Percentiles rank a stretch among this genome's conserved stretches.
These are phyloP conservation scores for Penicillium sp. DNA, from an alignment of 2,329 filamentous ascomycete species.

Conservation along the genomic window DNA sequence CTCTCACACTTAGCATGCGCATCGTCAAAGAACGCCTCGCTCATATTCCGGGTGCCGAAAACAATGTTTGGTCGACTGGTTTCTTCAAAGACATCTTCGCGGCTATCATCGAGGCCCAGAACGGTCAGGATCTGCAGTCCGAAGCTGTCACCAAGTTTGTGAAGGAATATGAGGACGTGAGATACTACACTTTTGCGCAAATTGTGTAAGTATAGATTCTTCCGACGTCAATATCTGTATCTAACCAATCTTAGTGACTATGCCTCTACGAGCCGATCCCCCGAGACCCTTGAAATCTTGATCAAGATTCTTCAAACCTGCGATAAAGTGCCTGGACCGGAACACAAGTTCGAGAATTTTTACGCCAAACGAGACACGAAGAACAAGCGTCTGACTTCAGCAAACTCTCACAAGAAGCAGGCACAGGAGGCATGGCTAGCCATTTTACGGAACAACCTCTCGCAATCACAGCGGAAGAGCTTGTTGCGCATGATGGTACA, in stretches of 20 bases:
- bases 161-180: constrained; percentile 75
- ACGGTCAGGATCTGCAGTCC: constrained; percentile 58
- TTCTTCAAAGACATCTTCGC: constrained; percentile 66
- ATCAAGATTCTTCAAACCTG: constrained; percentile 48
- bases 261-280: constrained; percentile 25
- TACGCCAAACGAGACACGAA: constrained; percentile 55
- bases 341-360: constrained; percentile 38
- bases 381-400: constrained; percentile 64
- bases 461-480: constrained; percentile 71
- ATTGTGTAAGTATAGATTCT: constrained; percentile 57
- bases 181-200: constrained; percentile 74
- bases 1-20: constrained; percentile 76
- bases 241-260: constrained; percentile 35
- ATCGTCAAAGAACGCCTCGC: constrained; percentile 75
- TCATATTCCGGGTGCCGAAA: constrained; percentile 57
- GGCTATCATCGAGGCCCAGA: constrained; percentile 56
- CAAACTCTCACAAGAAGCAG: constrained; percentile 69
- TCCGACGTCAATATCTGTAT: neutral
- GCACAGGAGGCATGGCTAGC: constrained; percentile 85
- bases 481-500: constrained; percentile 71
- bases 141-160: constrained; percentile 76
- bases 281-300: constrained; percentile 34
- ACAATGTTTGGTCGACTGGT: constrained; percentile 67
- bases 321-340: constrained; percentile 60
- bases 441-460: constrained; percentile 63